Percentiles rank a stretch among this genome's conserved stretches.
These are phyloP conservation scores for Hypomyces rosellus DNA, from an alignment of 2,329 filamentous ascomycete genomes.

Conservation along the genomic window DNA sequence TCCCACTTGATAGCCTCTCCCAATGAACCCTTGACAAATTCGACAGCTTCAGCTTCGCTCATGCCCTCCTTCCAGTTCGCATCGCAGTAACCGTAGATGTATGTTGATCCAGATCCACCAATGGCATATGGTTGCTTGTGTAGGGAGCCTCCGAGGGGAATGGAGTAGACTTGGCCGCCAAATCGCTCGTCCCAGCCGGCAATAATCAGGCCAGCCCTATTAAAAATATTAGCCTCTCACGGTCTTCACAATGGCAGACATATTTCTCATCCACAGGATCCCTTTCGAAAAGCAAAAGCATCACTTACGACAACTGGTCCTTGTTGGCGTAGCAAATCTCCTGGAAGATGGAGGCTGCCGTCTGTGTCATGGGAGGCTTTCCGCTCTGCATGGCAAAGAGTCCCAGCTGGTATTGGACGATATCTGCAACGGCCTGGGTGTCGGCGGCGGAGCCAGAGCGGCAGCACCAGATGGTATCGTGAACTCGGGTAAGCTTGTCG, in stretches of 20 bases:
- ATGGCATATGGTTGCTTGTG: constrained; percentile 97
- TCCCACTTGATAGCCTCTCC: constrained; percentile 99
- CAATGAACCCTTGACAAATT: constrained; percentile 88
- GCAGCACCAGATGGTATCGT: constrained; percentile 99
- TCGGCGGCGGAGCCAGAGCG: constrained; percentile 95
- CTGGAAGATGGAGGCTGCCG: constrained; percentile 91
- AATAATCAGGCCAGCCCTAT: constrained; percentile 91
- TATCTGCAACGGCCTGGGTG: constrained; percentile 95
- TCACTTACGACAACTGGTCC: constrained; percentile 72
- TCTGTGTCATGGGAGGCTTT: constrained; percentile 87
- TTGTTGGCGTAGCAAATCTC: constrained; percentile 98
- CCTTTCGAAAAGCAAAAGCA: background rate
- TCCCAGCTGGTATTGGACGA: constrained; percentile 92
- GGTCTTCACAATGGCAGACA: background rate
- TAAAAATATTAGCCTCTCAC: constrained; percentile 11
- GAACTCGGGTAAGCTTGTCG: constrained; percentile 96
- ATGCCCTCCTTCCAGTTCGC: constrained; percentile 93
- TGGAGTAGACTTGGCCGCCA: constrained; percentile 95
- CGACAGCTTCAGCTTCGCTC: constrained; percentile 83
- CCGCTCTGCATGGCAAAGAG: constrained; percentile 88
- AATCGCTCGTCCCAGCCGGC: constrained; percentile 95
- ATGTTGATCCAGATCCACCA: constrained; percentile 92
- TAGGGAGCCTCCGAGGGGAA: constrained; percentile 89
- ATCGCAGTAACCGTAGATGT: constrained; percentile 99
- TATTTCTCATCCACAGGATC: too few species aligned